Percentiles rank a stretch among this genome's conserved stretches.
Evolutionary conservation across 2,329 filamentous ascomycete species (phyloP).

Genomic region (Colletotrichum sansevieriae): DNA sequence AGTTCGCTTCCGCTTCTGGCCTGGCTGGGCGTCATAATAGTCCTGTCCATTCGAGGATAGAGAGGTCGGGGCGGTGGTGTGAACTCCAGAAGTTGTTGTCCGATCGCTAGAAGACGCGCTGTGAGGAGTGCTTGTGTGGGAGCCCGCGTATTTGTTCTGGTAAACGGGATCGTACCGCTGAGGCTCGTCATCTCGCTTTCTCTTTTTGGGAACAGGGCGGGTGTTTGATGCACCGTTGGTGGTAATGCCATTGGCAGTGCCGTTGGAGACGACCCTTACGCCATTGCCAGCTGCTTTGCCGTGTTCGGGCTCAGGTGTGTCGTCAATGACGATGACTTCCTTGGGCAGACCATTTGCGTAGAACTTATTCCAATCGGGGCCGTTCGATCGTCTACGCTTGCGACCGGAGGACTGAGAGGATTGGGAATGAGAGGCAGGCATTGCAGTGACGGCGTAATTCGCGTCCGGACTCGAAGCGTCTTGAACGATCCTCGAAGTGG

Average conservation of each 20-base stretch:
- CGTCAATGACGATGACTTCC: constrained; percentile 87
- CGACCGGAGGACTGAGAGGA: constrained; percentile 47
- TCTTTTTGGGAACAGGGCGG: constrained; percentile 77
- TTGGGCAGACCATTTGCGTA: constrained; percentile 87
- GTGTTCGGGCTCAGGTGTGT: constrained; percentile 70
- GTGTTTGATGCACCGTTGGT: constrained; percentile 47
- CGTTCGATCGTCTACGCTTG: constrained; percentile 70
- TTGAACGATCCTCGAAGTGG: constrained; percentile 49
- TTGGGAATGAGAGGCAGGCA: constrained; percentile 50
- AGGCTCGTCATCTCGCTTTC: constrained; percentile 73
- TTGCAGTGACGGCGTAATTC: constrained; percentile 49
- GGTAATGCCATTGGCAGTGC: constrained; percentile 49
- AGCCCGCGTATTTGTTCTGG: constrained; percentile 75
- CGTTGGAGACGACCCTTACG: constrained; percentile 55
- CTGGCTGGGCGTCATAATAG: constrained; percentile 75
- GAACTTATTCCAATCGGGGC: constrained; percentile 83
- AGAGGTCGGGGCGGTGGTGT: constrained; percentile 92
- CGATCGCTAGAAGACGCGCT: constrained; percentile 84
- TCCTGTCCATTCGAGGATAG: constrained; percentile 72
- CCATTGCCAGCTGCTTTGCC: constrained; percentile 53
- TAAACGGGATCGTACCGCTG: constrained; percentile 77
- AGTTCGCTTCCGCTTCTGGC: constrained; percentile 91
- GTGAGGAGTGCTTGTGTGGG: constrained; percentile 79
- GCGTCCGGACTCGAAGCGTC: constrained; percentile 49
- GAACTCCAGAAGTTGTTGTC: constrained; percentile 78